phyloP scores from a whole-genome alignment of 1,139 yeast species.

The Lodderomyces pseudojiufengensis region DNA sequence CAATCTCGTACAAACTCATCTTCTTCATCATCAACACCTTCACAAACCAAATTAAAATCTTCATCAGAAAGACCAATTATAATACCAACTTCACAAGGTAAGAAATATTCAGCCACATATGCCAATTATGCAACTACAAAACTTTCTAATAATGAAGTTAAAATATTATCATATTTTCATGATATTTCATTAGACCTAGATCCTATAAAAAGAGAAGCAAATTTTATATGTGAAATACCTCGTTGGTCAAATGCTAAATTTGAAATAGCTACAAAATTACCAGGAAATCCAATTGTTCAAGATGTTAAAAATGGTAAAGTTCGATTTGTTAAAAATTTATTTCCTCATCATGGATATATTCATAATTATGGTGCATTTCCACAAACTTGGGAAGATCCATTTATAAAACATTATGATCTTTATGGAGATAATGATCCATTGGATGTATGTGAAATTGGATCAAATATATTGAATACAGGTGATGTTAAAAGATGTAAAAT shows the following conservation, averaged over 20 bases:
- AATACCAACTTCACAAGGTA: constrained; percentile 24
- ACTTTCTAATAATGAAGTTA: constrained; percentile 31
- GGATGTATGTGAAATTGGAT: constrained; percentile 88
- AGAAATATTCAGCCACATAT: constrained; percentile 32
- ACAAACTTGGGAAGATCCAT: constrained; percentile 94
- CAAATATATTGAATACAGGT: constrained; percentile 66
- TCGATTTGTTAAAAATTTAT: constrained; percentile 80
- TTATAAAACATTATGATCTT: constrained; percentile 59
- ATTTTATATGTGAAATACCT: constrained; percentile 88
- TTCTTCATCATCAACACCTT: constrained; percentile 7
- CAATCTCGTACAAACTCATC: constrained; percentile 11
- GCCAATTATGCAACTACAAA: constrained; percentile 47
- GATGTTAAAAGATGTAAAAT: constrained; percentile 79
- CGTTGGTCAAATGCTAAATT: constrained; percentile 90
- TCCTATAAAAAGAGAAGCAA: constrained; percentile 60
- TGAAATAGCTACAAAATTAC: constrained; percentile 66
- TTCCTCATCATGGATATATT: constrained; percentile 88
- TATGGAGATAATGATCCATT: constrained; percentile 88
- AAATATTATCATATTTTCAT: constrained; percentile 73
- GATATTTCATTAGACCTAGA: constrained; percentile 72
- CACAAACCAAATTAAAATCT: constrained; percentile 9
- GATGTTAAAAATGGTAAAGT: constrained; percentile 82
- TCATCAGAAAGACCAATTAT: constrained; percentile 7
- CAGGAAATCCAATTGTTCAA: constrained; percentile 80
- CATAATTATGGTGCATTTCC: constrained; percentile 95